Percentiles rank a stretch among this genome's conserved stretches.
These are phyloP conservation scores for Phytophthora multivora DNA, from an alignment of 352 stramenopile genomes.

Conservation along the genomic window DNA sequence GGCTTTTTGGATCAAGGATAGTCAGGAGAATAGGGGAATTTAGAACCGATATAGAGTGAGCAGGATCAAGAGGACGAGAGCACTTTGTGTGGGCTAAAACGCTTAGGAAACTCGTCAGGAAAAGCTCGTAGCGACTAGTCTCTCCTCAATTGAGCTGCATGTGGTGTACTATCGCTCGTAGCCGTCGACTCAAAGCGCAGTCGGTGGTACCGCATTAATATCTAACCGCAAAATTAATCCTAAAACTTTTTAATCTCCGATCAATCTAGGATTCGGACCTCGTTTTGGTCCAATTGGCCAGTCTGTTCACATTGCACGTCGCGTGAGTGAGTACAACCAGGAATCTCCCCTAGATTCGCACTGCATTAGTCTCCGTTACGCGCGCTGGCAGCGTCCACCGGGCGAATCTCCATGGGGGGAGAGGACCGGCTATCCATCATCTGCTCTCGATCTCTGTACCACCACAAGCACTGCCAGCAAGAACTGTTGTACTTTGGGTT, in stretches of 20 bases:
- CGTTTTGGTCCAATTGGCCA: constrained; percentile 9
- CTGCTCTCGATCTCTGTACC: constrained; percentile 20
- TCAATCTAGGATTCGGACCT: constrained; percentile 1
- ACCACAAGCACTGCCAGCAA: constrained; percentile 12
- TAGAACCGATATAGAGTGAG: background rate
- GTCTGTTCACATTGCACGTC: constrained; percentile 24
- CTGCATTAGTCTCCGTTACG: background rate
- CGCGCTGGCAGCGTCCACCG: background rate
- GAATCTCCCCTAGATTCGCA: constrained; percentile 24
- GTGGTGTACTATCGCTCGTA: background rate
- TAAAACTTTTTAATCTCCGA: constrained; percentile 5
- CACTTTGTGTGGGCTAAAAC: background rate
- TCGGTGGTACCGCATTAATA: constrained; percentile 21
- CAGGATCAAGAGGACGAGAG: background rate
- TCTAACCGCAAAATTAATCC: constrained; percentile 2
- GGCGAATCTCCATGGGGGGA: constrained; percentile 14
- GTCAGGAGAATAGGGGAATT: constrained; percentile 21
- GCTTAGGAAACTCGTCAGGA: constrained; percentile 1
- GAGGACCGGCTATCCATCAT: constrained; percentile 19
- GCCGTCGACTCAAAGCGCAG: background rate
- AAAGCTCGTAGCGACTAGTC: background rate
- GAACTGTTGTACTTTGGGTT: constrained; percentile 9
- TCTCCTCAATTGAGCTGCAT: background rate
- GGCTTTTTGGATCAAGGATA: constrained; percentile 22
- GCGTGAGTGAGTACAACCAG: constrained; percentile 2